Percentiles rank a stretch among this genome's conserved stretches.
phyloP scores from a whole-genome alignment of 2,329 filamentous ascomycete species.

The Botrytis medusae region DNA sequence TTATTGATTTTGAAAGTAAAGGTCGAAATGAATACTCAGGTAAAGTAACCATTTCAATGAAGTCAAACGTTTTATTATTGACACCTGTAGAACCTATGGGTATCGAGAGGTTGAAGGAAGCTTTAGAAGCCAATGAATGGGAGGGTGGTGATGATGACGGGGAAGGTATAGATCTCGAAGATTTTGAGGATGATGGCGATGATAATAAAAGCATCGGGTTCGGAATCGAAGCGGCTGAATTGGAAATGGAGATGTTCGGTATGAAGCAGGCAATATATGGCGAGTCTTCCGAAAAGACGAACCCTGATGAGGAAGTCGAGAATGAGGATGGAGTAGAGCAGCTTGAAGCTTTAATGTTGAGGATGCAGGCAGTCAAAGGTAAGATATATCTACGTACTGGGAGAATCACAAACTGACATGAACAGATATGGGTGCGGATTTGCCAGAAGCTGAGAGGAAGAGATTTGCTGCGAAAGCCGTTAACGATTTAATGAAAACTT shows the following conservation, averaged over 20 bases:
- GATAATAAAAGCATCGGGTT: conserved; percentile 36
- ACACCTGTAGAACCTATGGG: conserved; percentile 54
- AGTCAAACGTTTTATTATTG: conserved; percentile 16
- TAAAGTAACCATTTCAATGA: conserved; percentile 38
- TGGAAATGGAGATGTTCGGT: conserved; percentile 43
- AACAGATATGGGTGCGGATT: conserved; percentile 56
- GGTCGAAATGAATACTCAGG: conserved; percentile 60
- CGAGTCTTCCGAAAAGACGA: conserved; percentile 22
- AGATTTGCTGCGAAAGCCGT: conserved; percentile 62
- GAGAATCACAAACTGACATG: conserved; percentile 23
- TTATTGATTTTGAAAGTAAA: conserved; percentile 53
- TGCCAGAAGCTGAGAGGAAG: conserved; percentile 61
- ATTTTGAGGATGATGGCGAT: conserved; percentile 39
- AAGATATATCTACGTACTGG: conserved; percentile 3
- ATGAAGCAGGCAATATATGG: conserved; percentile 42
- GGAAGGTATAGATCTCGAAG: conserved; percentile 42
- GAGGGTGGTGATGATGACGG: conserved; percentile 42
- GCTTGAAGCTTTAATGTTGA: conserved; percentile 63
- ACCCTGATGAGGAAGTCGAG: conserved; percentile 36
- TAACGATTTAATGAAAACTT: conserved; percentile 59
- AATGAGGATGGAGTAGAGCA: conserved; percentile 52
- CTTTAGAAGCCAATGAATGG: conserved; percentile 68
- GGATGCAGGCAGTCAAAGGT: conserved; percentile 56
- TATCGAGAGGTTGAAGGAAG: conserved; percentile 58
- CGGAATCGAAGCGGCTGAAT: conserved; percentile 39